phyloP scores from a whole-genome alignment of 1,284 basidiomycete species.

The Trichosporon sp. region DNA sequence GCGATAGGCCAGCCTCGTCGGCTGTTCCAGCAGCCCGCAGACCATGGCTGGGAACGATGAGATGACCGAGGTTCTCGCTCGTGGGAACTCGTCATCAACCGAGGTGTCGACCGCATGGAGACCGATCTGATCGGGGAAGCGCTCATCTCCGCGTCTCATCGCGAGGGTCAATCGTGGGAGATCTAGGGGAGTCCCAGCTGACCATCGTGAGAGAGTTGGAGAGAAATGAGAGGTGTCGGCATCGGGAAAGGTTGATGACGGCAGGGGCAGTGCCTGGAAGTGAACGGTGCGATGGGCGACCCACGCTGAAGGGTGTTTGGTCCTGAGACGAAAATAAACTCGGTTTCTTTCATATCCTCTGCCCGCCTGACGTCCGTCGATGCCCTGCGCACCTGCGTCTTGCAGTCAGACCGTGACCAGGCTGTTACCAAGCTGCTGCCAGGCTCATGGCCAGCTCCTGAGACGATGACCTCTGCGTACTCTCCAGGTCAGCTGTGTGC shows the following conservation, averaged over 20 bases:
- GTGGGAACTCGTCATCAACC: background rate
- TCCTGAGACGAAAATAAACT: background rate
- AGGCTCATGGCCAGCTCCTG: background rate
- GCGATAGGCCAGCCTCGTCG: background rate
- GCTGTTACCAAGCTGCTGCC: too few relatives aligned
- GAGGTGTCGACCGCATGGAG: background rate
- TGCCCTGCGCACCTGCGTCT: too few relatives aligned
- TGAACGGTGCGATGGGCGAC: background rate
- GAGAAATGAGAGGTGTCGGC: background rate
- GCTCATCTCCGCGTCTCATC: background rate
- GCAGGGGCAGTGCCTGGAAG: background rate
- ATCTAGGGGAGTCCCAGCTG: background rate
- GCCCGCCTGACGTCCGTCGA: too few relatives aligned
- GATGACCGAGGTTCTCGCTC: background rate
- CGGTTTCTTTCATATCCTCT: background rate
- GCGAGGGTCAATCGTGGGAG: background rate
- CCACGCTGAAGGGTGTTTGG: background rate
- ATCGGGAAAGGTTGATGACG: background rate
- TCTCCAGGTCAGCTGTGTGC: background rate
- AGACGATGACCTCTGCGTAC: background rate
- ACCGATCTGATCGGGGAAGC: background rate
- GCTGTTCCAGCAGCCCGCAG: background rate
- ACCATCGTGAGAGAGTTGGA: background rate
- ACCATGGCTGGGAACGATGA: too few relatives aligned
- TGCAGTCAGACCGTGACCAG: too few relatives aligned